Evolutionary conservation across 257 asterid genomes (phyloP).

Genomic region (Petrea volubilis): DNA sequence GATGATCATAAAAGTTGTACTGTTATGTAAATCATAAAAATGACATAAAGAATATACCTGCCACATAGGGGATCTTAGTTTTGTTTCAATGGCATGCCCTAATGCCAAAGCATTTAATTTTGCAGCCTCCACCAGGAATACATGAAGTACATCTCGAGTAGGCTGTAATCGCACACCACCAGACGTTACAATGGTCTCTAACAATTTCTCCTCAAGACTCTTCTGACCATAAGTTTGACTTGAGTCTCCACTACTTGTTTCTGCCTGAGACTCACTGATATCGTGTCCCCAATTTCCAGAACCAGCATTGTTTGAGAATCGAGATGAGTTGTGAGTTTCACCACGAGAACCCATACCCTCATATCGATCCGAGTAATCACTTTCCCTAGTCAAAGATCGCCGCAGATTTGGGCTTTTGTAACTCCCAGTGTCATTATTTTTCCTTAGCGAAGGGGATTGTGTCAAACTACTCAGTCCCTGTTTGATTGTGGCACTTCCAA

Average conservation of each 20-base stretch:
- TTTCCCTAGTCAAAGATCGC: slow-evolving; percentile 77
- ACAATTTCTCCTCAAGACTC: slow-evolving; percentile 80
- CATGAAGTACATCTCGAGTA: slow-evolving; percentile 87
- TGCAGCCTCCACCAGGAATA: slow-evolving; percentile 76
- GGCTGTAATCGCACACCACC: slow-evolving; percentile 99
- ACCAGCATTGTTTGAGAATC: slow-evolving; percentile 57
- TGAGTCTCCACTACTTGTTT: slow-evolving; percentile 48
- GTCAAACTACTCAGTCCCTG: slow-evolving; percentile 83
- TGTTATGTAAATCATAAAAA: slow-evolving; percentile 12
- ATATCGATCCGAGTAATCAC: slow-evolving; percentile 58
- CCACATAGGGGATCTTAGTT: slow-evolving; percentile 86
- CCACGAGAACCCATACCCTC: slow-evolving; percentile 49
- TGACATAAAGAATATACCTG: slow-evolving; percentile 58
- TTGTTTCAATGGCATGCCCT: slow-evolving; percentile 73
- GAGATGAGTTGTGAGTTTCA: slow-evolving; percentile 51
- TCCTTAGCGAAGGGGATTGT: slow-evolving; percentile 75
- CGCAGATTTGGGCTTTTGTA: slow-evolving; percentile 84
- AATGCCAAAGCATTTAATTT: slow-evolving; percentile 67
- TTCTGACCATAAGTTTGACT: slow-evolving; percentile 49
- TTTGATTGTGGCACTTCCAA: slow-evolving; percentile 88
- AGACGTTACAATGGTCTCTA: slow-evolving; percentile 87
- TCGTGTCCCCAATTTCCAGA: slow-evolving; percentile 75
- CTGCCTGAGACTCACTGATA: slow-evolving; percentile 53
- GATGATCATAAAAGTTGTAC: slow-evolving; percentile 7
- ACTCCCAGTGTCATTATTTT: slow-evolving; percentile 67